Base-by-base conservation (phyloP, 2,329 filamentous ascomycete genomes). In the Penicillium sumatraense region DNA sequence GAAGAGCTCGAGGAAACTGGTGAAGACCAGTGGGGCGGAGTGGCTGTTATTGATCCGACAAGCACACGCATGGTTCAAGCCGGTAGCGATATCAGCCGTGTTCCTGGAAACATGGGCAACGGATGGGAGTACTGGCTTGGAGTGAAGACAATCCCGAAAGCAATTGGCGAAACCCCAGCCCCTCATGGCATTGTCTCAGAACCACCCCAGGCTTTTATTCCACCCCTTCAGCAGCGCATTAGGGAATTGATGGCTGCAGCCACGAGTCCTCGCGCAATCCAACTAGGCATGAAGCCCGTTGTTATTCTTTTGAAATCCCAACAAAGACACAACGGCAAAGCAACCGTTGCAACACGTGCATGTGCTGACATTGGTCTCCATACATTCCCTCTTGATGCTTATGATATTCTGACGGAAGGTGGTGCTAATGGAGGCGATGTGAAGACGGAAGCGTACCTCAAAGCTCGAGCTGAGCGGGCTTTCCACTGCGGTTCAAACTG, bases 351-450 rank as follows among this genome's bases (percentile, higher is more conserved):
- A 0, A 82, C 80, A 1, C 84, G 86, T 40, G 92, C 93, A 4
- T 96, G 92, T 71, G 84, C 89, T 2, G 93, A 97, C 66, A 88
- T 97, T 59, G 95, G 95, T 3, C 80, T 98, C 14, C 95, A 99
- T 71, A 89, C 87, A 0, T 98, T 96, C 70, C 77, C 85, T 0
- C 90, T 99, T 49, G 92, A 98, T 71, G 90, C 91, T 0, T 96
- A 96, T 67, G 95, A 99, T 66, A 91, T 99, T 38, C 80, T 96
- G 4, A 93, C 91, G n/a, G 93, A 98, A 71, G 91, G 91, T 13
- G 89, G 89, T 41, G 89, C 89, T 1, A 91, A 91, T 50, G 91
- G 91, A 8, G 89, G 90, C 52, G 95, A 99, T 69, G 89, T 96
- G 24, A 97, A 98, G 75, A 96, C 93, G 0, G 93, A 97, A 69